Base-by-base conservation (phyloP, 2,329 filamentous ascomycete species). In the Pestalotiopsis sp. region DNA sequence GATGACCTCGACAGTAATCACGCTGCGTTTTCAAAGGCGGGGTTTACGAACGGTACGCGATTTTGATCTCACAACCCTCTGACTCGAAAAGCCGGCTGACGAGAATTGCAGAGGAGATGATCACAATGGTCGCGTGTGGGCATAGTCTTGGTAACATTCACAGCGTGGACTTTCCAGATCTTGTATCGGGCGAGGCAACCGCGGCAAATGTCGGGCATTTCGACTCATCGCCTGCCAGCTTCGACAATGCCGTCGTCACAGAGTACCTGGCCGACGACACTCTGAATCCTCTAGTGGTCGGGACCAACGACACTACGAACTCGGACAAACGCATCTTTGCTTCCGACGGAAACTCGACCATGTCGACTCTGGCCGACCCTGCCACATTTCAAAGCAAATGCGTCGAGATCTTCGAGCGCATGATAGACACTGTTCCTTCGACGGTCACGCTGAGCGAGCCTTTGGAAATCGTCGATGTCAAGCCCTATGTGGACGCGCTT, bases 271-370 rank as follows among this genome's bases (percentile, higher is more conserved):
- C 76, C 23, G 80, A 80, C 4, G 80, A 77, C 0, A 81, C 82
- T 20, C 78, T 76, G 25, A 81, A 86, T 72, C 81, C 83, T 2
- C 75, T 87, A 23, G 78, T 83, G 1, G 77, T 81, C 59, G 78
- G 77, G 1, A 73, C 77, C 49, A 82, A 84, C 67, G 73, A 76
- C 3, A 80, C 79, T 1, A 72, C 76, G 9, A 78, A 75, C 70
- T 84, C 84, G 0, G 84, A 87, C 69, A 76, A 75, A 65, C 77
- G 78, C 4, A 79, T 86, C 23, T 87, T 83, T 70, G 73, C 70
- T 36, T 78, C 83, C 0, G 85, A 86, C 69, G 77, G 75, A 1
- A 84, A 84, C 74, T 77, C 74, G 17, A 85, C 82, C 0, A 82
- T 86, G 61, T 75, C 73, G 14, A 73, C 77, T 0, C 74, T 85